These are phyloP conservation scores for Abelmoschus esculentus DNA, from an alignment of 345 rosid species.

Conservation along the genomic window DNA sequence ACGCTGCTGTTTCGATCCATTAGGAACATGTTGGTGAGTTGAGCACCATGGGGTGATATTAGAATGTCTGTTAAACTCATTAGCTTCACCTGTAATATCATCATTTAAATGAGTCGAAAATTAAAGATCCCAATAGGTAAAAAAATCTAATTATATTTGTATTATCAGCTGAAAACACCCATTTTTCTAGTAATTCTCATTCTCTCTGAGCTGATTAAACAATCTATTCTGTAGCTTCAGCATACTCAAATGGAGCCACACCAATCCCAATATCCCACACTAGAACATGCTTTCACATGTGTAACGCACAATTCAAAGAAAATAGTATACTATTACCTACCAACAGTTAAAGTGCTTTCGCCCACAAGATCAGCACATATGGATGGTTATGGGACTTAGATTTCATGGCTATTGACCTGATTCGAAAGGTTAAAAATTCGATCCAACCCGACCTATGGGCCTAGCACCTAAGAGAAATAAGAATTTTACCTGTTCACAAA, in stretches of 20 bases:
- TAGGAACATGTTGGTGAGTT: slow-evolving; percentile 64
- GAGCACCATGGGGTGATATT: slow-evolving; percentile 67
- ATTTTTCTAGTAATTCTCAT: no score
- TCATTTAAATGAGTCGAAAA: background rate
- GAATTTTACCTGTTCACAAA: slow-evolving; percentile 54
- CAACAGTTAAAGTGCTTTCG: no score
- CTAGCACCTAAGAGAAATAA: background rate
- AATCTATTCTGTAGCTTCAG: no score
- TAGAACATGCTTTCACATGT: background rate
- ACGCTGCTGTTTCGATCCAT: slow-evolving; percentile 67
- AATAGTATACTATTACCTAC: background rate
- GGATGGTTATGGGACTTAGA: no score
- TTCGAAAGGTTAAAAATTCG: no score
- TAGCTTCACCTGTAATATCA: slow-evolving; percentile 39
- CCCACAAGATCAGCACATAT: no score
- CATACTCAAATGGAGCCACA: background rate
- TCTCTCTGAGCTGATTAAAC: no score
- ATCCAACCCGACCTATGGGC: no score
- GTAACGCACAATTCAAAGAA: background rate
- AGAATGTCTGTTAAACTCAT: slow-evolving; percentile 61
- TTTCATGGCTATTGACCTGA: no score
- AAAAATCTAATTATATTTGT: no score
- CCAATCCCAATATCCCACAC: background rate
- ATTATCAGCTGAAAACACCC: background rate
- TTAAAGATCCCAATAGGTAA: no score